Base-by-base conservation (phyloP, 1,284 basidiomycete species). In the Thelephora terrestris region DNA sequence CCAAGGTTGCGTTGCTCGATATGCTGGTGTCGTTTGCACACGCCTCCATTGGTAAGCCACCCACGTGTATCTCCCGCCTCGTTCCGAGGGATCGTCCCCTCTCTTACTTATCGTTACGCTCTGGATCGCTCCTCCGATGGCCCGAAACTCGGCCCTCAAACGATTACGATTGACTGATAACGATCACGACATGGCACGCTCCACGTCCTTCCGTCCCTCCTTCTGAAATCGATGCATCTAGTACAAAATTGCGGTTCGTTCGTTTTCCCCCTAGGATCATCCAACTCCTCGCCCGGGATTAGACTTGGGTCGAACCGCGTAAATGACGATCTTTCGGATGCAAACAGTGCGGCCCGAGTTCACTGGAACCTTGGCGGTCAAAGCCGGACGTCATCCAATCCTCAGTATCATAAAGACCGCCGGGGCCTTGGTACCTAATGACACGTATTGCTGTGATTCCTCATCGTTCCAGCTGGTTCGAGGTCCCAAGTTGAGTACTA, bases 391-490 rank as follows among this genome's bases (percentile, higher is more conserved):
- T 7, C 91, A 94, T 63, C 90, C 91, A 0, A 78, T 96, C 6
- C 73, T 96, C 12, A 91, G 95, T 61, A 78, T 69, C 2, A 71
- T 85, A 2, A 79, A 86, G 50, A 68, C 78, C 2, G 72, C 77
- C 0, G 85, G 84, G 4, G 76, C 75, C 1, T 73, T 92, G 25
- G 78, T 92, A 1, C 75, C 89, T 3, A 96, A 95, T 58, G 92
- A 96, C 59, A 80, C 89, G 0, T 95, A 86, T 59, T 88, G 85
- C 50, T 82, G 81, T 52, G 81, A 87, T 45, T 74, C 83, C 0
- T 83, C 88, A 0, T 78, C 77, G 4, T 96, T 96, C 58, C 91
- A 96, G 61, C 76, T 95, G 18, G 76, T 96, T 32, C 88, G 89
- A 57, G 91, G 91, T 0, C 86, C 88, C 5, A 90, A 93, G 90